phyloP scores from a whole-genome alignment of 768 basidiomycete species.

The Melanogaster broomeanus region DNA sequence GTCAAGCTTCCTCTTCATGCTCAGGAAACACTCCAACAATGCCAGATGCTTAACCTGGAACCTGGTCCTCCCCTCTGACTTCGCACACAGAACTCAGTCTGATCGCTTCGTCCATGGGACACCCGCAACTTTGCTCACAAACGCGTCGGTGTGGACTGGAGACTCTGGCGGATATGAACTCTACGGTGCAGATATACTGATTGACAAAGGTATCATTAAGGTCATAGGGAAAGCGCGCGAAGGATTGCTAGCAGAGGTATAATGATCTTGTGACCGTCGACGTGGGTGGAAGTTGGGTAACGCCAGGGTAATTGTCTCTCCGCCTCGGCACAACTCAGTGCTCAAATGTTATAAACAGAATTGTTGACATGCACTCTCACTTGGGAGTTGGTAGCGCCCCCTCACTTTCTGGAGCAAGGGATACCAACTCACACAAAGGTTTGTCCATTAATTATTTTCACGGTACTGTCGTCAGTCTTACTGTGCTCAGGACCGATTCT shows the following conservation, averaged over 20 bases:
- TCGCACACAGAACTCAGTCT: conserved; percentile 34
- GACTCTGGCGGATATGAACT: conserved; percentile 37
- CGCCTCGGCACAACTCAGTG: conserved; percentile 33
- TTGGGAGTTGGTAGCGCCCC: conserved; percentile 74
- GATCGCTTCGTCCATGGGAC: conserved; percentile 43
- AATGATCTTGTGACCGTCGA: conserved; percentile 56
- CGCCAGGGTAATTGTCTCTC: conserved; percentile 53
- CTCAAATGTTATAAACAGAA: conserved; percentile 33
- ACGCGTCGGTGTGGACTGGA: conserved; percentile 58
- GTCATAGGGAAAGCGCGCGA: conserved; percentile 44
- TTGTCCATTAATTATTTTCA: not conserved
- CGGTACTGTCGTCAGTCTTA: not conserved
- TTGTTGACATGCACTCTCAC: conserved; percentile 79
- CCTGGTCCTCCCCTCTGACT: conserved; percentile 41
- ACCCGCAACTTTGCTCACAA: conserved; percentile 39
- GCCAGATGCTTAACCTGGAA: conserved; percentile 32
- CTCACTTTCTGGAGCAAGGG: conserved; percentile 46
- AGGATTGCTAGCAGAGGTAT: conserved; percentile 31
- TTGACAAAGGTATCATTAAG: conserved; percentile 42
- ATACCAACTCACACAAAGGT: conserved; percentile 64
- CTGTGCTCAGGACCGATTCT: conserved; percentile 48
- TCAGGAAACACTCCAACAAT: conserved; percentile 33
- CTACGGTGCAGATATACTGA: conserved; percentile 38
- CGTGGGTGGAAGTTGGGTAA: conserved; percentile 67
- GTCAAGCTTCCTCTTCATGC: conserved; percentile 31